Percentiles rank a stretch among this genome's conserved stretches.
These are phyloP conservation scores for Ambrosia hybrid DNA, from an alignment of 140 eudicot species.

Conservation along the genomic window DNA sequence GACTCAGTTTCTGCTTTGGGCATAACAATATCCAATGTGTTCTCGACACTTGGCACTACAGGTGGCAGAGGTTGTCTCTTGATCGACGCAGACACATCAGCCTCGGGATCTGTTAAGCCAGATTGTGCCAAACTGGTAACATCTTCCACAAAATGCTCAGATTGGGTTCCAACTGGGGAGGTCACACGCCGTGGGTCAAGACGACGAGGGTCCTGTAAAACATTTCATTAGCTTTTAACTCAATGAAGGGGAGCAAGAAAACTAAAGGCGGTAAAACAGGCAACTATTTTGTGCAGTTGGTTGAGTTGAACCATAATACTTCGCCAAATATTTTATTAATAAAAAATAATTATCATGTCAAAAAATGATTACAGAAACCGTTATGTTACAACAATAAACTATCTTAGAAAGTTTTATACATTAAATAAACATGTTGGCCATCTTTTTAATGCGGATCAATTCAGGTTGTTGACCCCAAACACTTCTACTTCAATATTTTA, in stretches of 20 bases:
- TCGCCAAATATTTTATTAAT: neutral
- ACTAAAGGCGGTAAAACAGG: neutral
- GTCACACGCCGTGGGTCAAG: conserved; percentile 77
- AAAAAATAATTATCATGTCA: neutral
- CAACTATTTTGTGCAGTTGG: neutral
- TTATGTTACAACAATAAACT: neutral
- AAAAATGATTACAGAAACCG: neutral
- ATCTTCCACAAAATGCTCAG: conserved; percentile 54
- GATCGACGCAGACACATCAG: conserved; percentile 35
- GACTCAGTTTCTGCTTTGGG: conserved; percentile 47
- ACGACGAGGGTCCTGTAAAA: conserved; percentile 93
- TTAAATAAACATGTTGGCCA: neutral
- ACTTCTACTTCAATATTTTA: neutral
- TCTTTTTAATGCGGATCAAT: neutral
- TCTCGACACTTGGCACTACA: conserved; percentile 34
- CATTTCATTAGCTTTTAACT: neutral
- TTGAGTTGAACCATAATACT: neutral
- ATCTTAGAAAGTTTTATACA: neutral
- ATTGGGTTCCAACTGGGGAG: conserved; percentile 48
- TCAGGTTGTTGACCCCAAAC: conserved; percentile 1
- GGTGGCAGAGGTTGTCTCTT: conserved; percentile 33
- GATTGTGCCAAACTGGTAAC: conserved; percentile 31
- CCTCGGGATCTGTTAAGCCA: conserved; percentile 38
- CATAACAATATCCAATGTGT: conserved; percentile 26
- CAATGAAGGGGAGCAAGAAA: neutral